Evolutionary conservation across 768 basidiomycete genomes (phyloP), one percentile per base, ranked within the genome.

Genomic region (Termitomyces sp.): DNA sequence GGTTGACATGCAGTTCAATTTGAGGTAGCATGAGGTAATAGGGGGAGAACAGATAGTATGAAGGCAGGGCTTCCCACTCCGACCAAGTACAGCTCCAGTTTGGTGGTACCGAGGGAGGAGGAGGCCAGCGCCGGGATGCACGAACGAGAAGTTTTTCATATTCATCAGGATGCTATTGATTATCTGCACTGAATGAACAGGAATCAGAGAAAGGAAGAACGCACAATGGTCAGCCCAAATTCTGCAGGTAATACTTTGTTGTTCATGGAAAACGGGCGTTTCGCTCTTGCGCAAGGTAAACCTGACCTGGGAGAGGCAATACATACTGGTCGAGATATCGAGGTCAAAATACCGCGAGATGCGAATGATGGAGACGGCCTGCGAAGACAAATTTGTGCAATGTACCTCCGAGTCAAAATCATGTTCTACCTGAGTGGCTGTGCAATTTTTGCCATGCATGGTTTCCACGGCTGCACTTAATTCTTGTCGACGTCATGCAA

Each of bases 1-100:
- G 63, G 56, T 71, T 73, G 19, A 71, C 62, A n/a, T 69, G 55
- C 67, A 71, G 68, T 50, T 73, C 68, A 48, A 73, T 70, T 60
- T 71, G 70, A 3, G 71, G 71, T 43, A 73, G 63, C 63, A 63
- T 69, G 43, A 75, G 69, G 54, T 68, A 73, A 62, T 73, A 69
- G 3, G 71, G 68, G 2, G 66, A 68, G 51, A 62, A 61, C 59
- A 70, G 72, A 63, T 68, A 75, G 56, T 70, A 61, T 7, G 70
- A 68, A 30, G 70, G 54, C 23, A 74, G 65, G 58, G 64, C 63
- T 4, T 63, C 48, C 68, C 69, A 73, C 12, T 52, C 28, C 8
- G 62, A 51, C 70, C 71, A 73, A 41, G 62, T 60, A 21, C 67
- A 60, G 53, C 68, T 68, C 72, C 71, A 73, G 19, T 67, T 66